Conservation (phyloP, 2,329 filamentous ascomycete genomes). For the Hawksworthiomyces lignivorus region DNA sequence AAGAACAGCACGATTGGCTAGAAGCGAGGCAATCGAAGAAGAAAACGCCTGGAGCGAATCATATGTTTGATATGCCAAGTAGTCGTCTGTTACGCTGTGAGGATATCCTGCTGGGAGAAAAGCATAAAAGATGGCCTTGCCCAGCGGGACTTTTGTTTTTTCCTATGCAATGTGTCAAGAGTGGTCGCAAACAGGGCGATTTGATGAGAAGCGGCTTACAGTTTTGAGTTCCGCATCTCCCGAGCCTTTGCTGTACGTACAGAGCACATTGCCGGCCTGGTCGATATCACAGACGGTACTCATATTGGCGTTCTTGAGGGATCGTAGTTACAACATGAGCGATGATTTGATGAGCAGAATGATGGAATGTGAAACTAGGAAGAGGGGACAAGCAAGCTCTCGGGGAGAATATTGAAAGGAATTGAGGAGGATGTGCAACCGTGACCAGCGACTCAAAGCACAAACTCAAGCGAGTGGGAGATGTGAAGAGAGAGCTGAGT, state of each 20-base stretch:
- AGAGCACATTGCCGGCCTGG: conserved; percentile 29
- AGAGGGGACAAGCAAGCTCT: no score
- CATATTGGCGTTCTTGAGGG: conserved; percentile 20
- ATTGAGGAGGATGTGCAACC: no score
- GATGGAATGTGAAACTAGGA: no score
- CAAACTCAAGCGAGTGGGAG: no score
- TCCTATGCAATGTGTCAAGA: conserved; percentile 20
- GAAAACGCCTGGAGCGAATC: conserved; percentile 82
- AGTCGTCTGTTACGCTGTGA: conserved; percentile 77
- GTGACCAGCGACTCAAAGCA: no score
- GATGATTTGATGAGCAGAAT: no score
- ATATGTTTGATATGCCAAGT: conserved; percentile 62
- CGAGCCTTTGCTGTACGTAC: conserved; percentile 22
- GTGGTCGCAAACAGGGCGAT: no score
- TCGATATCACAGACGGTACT: conserved; percentile 28
- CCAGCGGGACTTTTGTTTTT: conserved; percentile 26
- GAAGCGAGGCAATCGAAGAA: conserved; percentile 68
- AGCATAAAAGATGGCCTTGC: conserved; percentile 50
- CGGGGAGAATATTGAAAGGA: no score
- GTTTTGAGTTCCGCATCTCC: conserved; percentile 18
- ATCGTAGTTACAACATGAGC: no score
- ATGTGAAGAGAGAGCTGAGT: no score
- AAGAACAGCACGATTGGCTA: conserved; percentile 76
- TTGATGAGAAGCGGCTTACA: conserved; percentile 15
- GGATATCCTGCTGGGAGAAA: conserved; percentile 87